Evolutionary conservation across 176 grass and related monocot species (phyloP).

Genomic region (Panicum miliaceum): DNA sequence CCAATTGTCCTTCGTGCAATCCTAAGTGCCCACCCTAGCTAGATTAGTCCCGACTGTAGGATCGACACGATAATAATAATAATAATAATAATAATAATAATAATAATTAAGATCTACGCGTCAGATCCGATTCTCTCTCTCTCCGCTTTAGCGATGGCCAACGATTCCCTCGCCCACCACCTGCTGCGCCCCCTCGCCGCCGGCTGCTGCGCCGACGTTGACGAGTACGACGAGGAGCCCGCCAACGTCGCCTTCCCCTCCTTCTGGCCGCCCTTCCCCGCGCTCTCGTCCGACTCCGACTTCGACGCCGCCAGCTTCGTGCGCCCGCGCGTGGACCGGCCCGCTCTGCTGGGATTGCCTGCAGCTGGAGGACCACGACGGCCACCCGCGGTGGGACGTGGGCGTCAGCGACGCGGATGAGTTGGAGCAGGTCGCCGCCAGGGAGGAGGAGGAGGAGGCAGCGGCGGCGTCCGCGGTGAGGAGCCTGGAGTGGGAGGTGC

Average conservation of each 20-base stretch:
- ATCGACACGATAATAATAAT: too few species aligned
- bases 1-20: too few species aligned
- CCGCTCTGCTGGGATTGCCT: slow-evolving; percentile 62
- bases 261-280: slow-evolving; percentile 58
- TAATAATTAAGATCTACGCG: too few species aligned
- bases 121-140: background rate
- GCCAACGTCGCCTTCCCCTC: slow-evolving; percentile 28
- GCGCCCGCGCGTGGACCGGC: slow-evolving; percentile 31
- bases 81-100: too few species aligned
- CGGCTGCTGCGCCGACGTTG: slow-evolving; percentile 36
- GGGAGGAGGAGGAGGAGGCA: slow-evolving; percentile 27
- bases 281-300: slow-evolving; percentile 46
- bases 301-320: slow-evolving; percentile 36
- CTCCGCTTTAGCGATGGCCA: slow-evolving; percentile 52
- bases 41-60: too few species aligned
- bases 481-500: slow-evolving; percentile 81
- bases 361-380: slow-evolving; percentile 61
- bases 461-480: slow-evolving; percentile 16
- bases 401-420: slow-evolving; percentile 41
- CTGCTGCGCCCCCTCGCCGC: slow-evolving; percentile 42
- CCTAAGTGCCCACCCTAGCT: too few species aligned
- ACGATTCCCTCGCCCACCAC: slow-evolving; percentile 46
- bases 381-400: slow-evolving; percentile 49
- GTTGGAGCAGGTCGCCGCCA: slow-evolving; percentile 52
- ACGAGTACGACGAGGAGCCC: slow-evolving; percentile 7